These are phyloP conservation scores for Fraxinus cuspidata DNA, from an alignment of 257 asterid species.

Conservation along the genomic window DNA sequence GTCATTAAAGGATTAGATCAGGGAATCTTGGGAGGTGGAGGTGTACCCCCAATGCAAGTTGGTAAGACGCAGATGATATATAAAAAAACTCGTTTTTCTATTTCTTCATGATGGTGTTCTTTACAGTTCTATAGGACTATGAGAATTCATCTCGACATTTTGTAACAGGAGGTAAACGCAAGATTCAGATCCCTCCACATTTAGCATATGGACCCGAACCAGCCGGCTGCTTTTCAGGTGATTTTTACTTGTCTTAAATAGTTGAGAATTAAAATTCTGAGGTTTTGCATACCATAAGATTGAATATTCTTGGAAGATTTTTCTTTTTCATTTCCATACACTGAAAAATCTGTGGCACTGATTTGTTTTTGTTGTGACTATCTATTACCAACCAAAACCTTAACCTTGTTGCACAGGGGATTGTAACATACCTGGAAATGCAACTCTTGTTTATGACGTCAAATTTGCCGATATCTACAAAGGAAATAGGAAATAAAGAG, in stretches of 20 bases:
- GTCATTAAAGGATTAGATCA: slow-evolving; percentile 89
- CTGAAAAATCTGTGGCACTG: not conserved
- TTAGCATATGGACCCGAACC: slow-evolving; percentile 93
- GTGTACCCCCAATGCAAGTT: slow-evolving; percentile 86
- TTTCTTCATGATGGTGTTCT: not conserved
- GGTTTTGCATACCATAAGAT: not conserved
- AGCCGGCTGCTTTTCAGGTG: slow-evolving; percentile 93
- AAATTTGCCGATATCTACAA: slow-evolving; percentile 63
- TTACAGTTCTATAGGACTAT: not conserved
- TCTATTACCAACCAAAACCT: not conserved
- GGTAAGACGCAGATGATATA: slow-evolving; percentile 44
- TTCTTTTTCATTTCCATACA: not conserved
- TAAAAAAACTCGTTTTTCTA: not conserved
- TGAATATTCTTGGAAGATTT: not conserved
- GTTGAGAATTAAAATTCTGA: not conserved
- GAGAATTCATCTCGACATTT: slow-evolving; percentile 14
- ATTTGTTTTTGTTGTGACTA: slow-evolving; percentile 1
- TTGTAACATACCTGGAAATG: slow-evolving; percentile 87
- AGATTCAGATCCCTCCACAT: slow-evolving; percentile 78
- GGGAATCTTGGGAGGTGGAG: slow-evolving; percentile 92
- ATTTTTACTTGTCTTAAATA: not conserved
- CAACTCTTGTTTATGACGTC: slow-evolving; percentile 76
- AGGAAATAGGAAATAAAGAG: slow-evolving; percentile 65
- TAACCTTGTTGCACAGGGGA: slow-evolving; percentile 53
- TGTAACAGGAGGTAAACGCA: slow-evolving; percentile 77